Percentiles rank a stretch among this genome's conserved stretches.
phyloP scores from a whole-genome alignment of 169 alveolate genomes.

The Plasmodium ovale region DNA sequence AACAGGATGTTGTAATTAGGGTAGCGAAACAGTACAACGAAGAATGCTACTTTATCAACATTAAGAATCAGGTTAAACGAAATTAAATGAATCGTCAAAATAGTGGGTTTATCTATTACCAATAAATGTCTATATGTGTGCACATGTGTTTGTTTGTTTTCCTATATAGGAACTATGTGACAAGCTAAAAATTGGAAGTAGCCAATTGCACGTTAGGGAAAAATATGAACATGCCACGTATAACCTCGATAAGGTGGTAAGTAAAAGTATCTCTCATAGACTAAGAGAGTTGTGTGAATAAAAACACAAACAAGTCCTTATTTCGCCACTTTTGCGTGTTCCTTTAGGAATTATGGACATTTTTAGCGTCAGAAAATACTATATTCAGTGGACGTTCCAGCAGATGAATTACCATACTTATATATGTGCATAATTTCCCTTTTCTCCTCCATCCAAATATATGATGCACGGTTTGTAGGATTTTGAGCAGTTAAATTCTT shows the following conservation, averaged over 20 bases:
- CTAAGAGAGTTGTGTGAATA: not conserved
- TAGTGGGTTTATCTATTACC: not conserved
- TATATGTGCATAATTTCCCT: too few species aligned
- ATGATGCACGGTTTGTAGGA: slow-evolving; percentile 20
- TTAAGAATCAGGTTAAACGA: slow-evolving; percentile 34
- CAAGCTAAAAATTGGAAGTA: slow-evolving; percentile 9
- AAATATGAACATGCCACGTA: slow-evolving; percentile 11
- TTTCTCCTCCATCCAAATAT: too few species aligned
- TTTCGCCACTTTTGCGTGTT: not conserved
- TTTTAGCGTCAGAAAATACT: not conserved
- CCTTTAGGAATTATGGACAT: not conserved
- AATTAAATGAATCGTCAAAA: too few species aligned
- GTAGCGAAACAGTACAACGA: slow-evolving; percentile 48
- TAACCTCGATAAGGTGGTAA: slow-evolving; percentile 20
- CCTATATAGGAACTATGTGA: slow-evolving; percentile 23
- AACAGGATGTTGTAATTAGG: slow-evolving; percentile 35
- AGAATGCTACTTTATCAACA: slow-evolving; percentile 47
- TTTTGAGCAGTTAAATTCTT: slow-evolving; percentile 22
- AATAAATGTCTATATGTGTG: not conserved
- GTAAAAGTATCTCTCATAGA: not conserved
- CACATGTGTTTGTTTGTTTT: not conserved
- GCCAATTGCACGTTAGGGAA: slow-evolving; percentile 25
- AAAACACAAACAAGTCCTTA: not conserved
- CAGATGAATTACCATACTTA: not conserved
- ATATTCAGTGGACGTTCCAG: not conserved